Percentiles rank a stretch among this genome's conserved stretches.
Evolutionary conservation across 1,139 yeast genomes (phyloP).

Genomic region (Yamadazyma atmosphaerica): DNA sequence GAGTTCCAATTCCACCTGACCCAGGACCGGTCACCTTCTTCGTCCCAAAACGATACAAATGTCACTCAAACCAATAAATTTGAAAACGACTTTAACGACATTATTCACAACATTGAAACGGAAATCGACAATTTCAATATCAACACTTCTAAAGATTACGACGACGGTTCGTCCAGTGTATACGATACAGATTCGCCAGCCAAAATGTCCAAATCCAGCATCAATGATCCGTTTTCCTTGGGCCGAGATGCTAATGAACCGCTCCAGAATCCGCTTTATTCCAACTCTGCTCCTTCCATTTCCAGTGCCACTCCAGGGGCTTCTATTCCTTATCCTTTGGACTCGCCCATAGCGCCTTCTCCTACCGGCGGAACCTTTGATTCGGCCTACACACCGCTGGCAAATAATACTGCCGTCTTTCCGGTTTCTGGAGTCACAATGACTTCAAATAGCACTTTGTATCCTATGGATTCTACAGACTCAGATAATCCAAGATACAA

Average conservation of each 20-base stretch:
- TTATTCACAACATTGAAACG: slow-evolving; percentile 12
- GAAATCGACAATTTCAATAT: slow-evolving; percentile 11
- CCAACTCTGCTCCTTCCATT: slow-evolving; percentile 13
- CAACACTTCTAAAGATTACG: slow-evolving; percentile 1
- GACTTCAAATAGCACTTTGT: neutral
- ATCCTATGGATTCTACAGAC: slow-evolving; percentile 1
- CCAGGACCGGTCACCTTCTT: too few relatives aligned
- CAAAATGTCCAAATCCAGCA: slow-evolving; percentile 5
- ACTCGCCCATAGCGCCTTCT: slow-evolving; percentile 20
- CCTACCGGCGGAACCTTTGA: slow-evolving; percentile 9
- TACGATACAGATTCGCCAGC: slow-evolving; percentile 6
- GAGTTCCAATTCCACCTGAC: neutral
- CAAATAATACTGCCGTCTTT: neutral
- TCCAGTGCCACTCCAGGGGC: slow-evolving; percentile 1
- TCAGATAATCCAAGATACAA: neutral
- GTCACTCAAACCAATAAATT: slow-evolving; percentile 1
- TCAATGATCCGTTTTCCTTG: slow-evolving; percentile 3
- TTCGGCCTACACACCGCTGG: too few relatives aligned
- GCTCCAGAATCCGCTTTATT: slow-evolving; percentile 5
- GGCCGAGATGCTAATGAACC: neutral
- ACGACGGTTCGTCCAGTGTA: slow-evolving; percentile 4
- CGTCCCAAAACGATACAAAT: too few relatives aligned
- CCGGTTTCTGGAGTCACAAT: neutral
- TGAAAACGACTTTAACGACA: slow-evolving; percentile 9
- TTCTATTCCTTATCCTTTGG: slow-evolving; percentile 20